Percentiles rank a stretch among this genome's conserved stretches.
phyloP scores from a whole-genome alignment of 306 rosid genomes.

The Lablab purpureus region DNA sequence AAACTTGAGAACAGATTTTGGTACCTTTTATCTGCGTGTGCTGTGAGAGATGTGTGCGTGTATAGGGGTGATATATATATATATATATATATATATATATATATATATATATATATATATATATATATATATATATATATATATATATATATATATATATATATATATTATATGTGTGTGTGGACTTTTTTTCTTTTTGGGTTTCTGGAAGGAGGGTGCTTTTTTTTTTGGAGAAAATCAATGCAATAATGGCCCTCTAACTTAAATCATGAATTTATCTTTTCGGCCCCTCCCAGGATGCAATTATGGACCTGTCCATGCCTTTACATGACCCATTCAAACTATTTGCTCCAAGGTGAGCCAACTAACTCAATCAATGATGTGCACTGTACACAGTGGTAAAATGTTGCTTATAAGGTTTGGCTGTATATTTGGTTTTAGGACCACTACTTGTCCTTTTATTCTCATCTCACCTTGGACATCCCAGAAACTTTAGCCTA shows the following conservation, averaged over 20 bases:
- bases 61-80: background rate
- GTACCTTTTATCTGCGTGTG: constrained; percentile 39
- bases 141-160: no score
- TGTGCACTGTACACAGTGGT: constrained; percentile 36
- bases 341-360: constrained; percentile 25
- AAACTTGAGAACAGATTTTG: constrained; percentile 41
- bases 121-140: no score
- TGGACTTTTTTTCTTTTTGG: background rate
- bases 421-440: constrained; percentile 39
- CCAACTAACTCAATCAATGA: constrained; percentile 43
- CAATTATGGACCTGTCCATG: constrained; percentile 32
- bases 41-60: background rate
- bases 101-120: no score
- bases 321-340: constrained; percentile 21
- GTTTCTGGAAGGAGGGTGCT: background rate
- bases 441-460: constrained; percentile 53
- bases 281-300: constrained; percentile 37
- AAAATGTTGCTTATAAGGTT: constrained; percentile 37
- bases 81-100: no score
- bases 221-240: constrained; percentile 9
- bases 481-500: constrained; percentile 35
- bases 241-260: constrained; percentile 8
- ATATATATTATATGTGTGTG: background rate
- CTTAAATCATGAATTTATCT: constrained; percentile 29
- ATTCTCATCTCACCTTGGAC: constrained; percentile 51